Evolutionary conservation across 1,284 basidiomycete genomes (phyloP).

Genomic region (Stygiomarasmius scandens): DNA sequence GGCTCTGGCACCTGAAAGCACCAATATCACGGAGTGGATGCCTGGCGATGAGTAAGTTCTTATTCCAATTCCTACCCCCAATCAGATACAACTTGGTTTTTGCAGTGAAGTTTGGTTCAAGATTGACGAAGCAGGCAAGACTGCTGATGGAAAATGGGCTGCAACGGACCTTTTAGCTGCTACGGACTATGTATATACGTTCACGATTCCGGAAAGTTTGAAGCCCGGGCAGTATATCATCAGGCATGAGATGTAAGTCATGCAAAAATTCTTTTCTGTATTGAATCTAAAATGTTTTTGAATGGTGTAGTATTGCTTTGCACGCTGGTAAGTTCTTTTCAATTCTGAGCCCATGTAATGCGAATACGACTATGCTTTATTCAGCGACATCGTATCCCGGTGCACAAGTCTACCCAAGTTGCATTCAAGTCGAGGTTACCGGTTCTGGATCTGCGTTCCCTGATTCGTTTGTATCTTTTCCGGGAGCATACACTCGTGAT

Average conservation of each 20-base stretch:
- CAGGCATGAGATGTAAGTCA: constrained; percentile 48
- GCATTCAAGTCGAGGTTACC: constrained; percentile 54
- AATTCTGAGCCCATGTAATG: neutral
- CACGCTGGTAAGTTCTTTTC: constrained; percentile 33
- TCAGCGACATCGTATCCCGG: constrained; percentile 40
- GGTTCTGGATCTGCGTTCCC: constrained; percentile 51
- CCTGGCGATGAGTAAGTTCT: constrained; percentile 18
- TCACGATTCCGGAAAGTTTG: constrained; percentile 47
- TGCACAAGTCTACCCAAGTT: constrained; percentile 48
- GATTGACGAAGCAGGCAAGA: constrained; percentile 41
- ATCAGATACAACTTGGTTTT: neutral
- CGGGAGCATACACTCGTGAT: constrained; percentile 48
- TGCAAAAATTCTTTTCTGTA: neutral
- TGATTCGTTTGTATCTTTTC: constrained; percentile 54
- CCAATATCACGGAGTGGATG: constrained; percentile 24
- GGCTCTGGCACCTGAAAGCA: constrained; percentile 24
- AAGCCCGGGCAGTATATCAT: constrained; percentile 52
- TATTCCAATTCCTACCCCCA: neutral
- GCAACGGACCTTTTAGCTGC: constrained; percentile 39
- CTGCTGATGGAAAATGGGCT: constrained; percentile 41
- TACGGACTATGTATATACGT: constrained; percentile 39
- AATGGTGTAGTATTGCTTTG: constrained; percentile 37
- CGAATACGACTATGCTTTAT: neutral
- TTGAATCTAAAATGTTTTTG: neutral
- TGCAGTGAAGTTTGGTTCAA: constrained; percentile 46